phyloP scores from a whole-genome alignment of 306 rosid genomes.

The Pueraria montana region DNA sequence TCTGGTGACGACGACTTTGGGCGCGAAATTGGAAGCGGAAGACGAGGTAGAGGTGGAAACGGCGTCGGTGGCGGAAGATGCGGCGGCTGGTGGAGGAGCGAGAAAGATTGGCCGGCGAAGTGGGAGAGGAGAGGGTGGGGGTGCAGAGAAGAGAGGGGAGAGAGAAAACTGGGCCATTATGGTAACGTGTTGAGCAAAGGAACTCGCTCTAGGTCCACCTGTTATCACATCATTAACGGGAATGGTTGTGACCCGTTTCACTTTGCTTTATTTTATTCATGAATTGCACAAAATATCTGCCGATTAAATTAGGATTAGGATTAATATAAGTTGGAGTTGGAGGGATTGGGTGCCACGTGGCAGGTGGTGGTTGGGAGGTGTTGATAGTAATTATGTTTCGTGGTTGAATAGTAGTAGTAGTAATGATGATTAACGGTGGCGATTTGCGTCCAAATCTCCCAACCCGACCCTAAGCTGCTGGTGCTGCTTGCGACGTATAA shows the following conservation, averaged over 20 bases:
- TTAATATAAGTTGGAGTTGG: too few species aligned
- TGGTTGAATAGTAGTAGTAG: not conserved
- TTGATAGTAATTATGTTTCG: not conserved
- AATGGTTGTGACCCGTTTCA: not conserved
- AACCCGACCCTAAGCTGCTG: slow-evolving; percentile 42
- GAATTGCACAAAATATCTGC: not conserved
- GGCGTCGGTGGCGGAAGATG: slow-evolving; percentile 51
- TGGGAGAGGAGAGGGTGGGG: slow-evolving; percentile 50
- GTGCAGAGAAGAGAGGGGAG: slow-evolving; percentile 42
- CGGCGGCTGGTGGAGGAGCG: slow-evolving; percentile 44
- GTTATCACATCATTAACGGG: slow-evolving; percentile 49
- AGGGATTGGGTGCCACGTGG: slow-evolving; percentile 29
- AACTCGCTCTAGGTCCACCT: slow-evolving; percentile 48
- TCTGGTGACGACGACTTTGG: slow-evolving; percentile 90
- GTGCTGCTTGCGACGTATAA: slow-evolving; percentile 27
- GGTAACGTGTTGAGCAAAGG: slow-evolving; percentile 73
- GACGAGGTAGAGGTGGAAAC: slow-evolving; percentile 39
- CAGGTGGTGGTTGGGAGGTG: slow-evolving; percentile 24
- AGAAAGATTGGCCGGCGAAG: slow-evolving; percentile 61
- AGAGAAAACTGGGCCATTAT: slow-evolving; percentile 77
- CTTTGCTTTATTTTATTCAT: not conserved
- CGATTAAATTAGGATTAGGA: not conserved
- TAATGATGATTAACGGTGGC: slow-evolving; percentile 27
- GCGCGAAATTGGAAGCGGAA: slow-evolving; percentile 48
- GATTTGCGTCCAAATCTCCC: slow-evolving; percentile 59